These are phyloP conservation scores for Debaryomyces singareniensis DNA, from an alignment of 1,139 yeast species.

Conservation along the genomic window DNA sequence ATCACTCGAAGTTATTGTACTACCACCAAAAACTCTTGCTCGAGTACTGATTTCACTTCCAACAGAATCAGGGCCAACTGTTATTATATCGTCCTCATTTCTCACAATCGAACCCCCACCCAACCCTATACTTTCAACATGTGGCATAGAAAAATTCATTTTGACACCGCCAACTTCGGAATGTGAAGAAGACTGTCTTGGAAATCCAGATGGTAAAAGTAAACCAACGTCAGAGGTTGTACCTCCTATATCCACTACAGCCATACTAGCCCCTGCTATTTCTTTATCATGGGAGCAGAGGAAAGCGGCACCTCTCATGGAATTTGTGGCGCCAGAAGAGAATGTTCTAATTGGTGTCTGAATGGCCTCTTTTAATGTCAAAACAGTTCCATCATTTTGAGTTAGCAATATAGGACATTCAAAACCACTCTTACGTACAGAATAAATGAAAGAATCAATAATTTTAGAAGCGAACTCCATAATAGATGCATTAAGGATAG, in stretches of 20 bases:
- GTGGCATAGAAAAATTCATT: slow-evolving; percentile 40
- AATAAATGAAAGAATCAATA: not conserved
- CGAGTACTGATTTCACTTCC: slow-evolving; percentile 24
- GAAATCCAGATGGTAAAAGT: slow-evolving; percentile 7
- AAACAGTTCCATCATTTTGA: slow-evolving; percentile 39
- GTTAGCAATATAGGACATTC: slow-evolving; percentile 17
- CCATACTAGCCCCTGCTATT: slow-evolving; percentile 16
- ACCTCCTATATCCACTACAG: slow-evolving; percentile 39
- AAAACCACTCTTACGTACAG: not conserved
- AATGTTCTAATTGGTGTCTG: slow-evolving; percentile 32
- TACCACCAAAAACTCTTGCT: slow-evolving; percentile 33
- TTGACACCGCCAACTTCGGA: slow-evolving; percentile 35
- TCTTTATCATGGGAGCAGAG: slow-evolving; percentile 21
- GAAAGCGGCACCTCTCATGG: slow-evolving; percentile 41
- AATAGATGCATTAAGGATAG: slow-evolving; percentile 36
- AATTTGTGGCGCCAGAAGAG: slow-evolving; percentile 40
- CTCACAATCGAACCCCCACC: slow-evolving; percentile 41
- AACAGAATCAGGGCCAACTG: slow-evolving; percentile 38
- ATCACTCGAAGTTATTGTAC: slow-evolving; percentile 27
- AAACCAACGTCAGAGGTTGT: slow-evolving; percentile 41
- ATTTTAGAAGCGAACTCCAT: slow-evolving; percentile 11
- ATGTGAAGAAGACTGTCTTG: slow-evolving; percentile 11
- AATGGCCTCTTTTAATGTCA: slow-evolving; percentile 26
- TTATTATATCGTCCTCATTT: slow-evolving; percentile 12
- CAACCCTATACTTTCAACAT: slow-evolving; percentile 33